Conservation (phyloP, 108 stramenopile genomes). For the Pseudonitzschia pungens region DNA sequence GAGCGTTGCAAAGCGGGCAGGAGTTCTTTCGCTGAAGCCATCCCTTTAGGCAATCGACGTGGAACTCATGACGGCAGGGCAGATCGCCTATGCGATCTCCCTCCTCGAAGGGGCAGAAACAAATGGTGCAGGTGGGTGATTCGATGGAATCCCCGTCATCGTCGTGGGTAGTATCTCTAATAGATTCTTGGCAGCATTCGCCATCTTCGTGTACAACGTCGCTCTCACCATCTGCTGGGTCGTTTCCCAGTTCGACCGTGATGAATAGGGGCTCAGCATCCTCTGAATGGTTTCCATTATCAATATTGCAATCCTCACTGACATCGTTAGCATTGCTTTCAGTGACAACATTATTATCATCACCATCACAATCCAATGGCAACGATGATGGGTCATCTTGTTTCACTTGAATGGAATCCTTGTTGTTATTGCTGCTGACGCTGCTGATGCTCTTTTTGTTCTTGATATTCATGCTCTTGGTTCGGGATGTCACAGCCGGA, state of each 20-base stretch:
- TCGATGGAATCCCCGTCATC: conserved; percentile 2
- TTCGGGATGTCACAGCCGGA: too few relatives aligned
- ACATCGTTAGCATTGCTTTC: not conserved
- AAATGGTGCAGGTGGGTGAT: conserved; percentile 55
- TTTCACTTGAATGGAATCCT: too few relatives aligned
- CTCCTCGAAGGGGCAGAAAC: conserved; percentile 57
- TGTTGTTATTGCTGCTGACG: too few relatives aligned
- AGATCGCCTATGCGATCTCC: conserved; percentile 74
- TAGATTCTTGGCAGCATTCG: too few relatives aligned
- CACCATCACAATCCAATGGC: not conserved
- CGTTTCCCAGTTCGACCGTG: not conserved
- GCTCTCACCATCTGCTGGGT: not conserved
- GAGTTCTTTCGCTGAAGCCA: conserved; percentile 68
- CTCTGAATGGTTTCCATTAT: too few relatives aligned
- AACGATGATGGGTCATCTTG: too few relatives aligned
- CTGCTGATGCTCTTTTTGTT: not conserved
- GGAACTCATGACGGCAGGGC: conserved; percentile 65
- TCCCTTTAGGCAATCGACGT: conserved; percentile 65
- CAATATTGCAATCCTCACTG: not conserved
- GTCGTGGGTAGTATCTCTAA: not conserved
- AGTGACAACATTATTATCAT: not conserved
- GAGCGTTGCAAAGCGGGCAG: conserved; percentile 64
- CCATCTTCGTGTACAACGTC: not conserved
- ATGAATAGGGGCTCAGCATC: not conserved
- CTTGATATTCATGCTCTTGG: not conserved